Percentiles rank a stretch among this genome's conserved stretches.
Conservation (phyloP, 305 asterid species). For the Fraxinus velutina region DNA sequence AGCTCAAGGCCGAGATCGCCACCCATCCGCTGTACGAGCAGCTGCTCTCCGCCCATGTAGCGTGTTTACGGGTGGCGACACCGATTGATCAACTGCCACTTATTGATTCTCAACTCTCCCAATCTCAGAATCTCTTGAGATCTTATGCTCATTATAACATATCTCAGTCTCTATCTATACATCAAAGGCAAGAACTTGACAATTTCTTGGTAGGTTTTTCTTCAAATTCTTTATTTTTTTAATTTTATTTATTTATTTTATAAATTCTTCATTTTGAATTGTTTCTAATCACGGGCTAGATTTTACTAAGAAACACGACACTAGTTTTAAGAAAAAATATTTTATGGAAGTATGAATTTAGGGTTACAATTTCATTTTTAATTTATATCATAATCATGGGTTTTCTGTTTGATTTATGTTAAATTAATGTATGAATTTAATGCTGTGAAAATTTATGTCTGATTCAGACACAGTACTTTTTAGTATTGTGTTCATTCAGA, state of each 20-base stretch:
- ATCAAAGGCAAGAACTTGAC: constrained; percentile 74
- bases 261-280: background rate
- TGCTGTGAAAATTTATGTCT: background rate
- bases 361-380: background rate
- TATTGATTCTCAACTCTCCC: constrained; percentile 84
- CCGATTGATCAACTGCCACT: constrained; percentile 88
- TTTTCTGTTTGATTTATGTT: background rate
- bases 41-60: constrained; percentile 85
- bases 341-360: background rate
- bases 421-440: background rate
- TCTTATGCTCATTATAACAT: constrained; percentile 55
- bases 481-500: constrained; percentile 81
- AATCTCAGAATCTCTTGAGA: constrained; percentile 65
- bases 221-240: background rate
- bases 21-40: constrained; percentile 84
- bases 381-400: background rate
- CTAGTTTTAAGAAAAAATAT: background rate
- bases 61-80: constrained; percentile 97
- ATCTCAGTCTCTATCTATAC: constrained; percentile 47
- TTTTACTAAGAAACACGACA: background rate
- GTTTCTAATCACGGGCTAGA: background rate
- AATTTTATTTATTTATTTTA: background rate
- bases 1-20: constrained; percentile 83
- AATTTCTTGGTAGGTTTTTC: constrained; percentile 64
- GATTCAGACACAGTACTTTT: constrained; percentile 76